These are phyloP conservation scores for Corylus americana DNA, from an alignment of 306 rosid species.

Conservation along the genomic window DNA sequence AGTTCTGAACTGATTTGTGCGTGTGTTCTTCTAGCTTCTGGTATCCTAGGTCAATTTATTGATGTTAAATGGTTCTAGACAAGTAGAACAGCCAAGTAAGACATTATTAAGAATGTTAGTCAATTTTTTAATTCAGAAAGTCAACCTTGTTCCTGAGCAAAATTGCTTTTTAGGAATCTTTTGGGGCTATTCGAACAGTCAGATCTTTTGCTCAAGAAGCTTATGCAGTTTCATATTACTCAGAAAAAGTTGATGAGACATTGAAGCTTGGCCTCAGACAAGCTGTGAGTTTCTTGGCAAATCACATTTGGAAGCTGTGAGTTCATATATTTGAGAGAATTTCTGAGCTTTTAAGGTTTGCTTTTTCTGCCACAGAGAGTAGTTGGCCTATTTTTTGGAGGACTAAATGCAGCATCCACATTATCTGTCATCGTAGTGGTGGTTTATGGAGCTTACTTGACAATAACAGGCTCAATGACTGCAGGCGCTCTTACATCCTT, in stretches of 20 bases:
- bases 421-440: conserved; percentile 44
- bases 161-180: conserved; percentile 37
- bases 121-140: neutral
- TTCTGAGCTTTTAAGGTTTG: neutral
- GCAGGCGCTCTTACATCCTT: conserved; percentile 47
- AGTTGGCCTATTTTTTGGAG: conserved; percentile 48
- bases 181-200: conserved; percentile 51
- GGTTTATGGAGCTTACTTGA: conserved; percentile 49
- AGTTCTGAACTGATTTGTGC: neutral
- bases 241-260: conserved; percentile 49
- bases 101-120: neutral
- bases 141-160: neutral
- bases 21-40: neutral
- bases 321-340: neutral
- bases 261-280: conserved; percentile 47
- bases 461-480: conserved; percentile 42
- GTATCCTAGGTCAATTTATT: neutral
- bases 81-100: neutral
- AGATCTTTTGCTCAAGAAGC: conserved; percentile 52
- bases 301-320: neutral
- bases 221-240: conserved; percentile 39
- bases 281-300: conserved; percentile 36
- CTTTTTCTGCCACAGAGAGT: conserved; percentile 34
- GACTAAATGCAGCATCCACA: conserved; percentile 47
- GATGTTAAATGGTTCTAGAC: neutral